These are phyloP conservation scores for Sugiyamaella chiloensis DNA, from an alignment of 805 yeast genomes.

Conservation along the genomic window DNA sequence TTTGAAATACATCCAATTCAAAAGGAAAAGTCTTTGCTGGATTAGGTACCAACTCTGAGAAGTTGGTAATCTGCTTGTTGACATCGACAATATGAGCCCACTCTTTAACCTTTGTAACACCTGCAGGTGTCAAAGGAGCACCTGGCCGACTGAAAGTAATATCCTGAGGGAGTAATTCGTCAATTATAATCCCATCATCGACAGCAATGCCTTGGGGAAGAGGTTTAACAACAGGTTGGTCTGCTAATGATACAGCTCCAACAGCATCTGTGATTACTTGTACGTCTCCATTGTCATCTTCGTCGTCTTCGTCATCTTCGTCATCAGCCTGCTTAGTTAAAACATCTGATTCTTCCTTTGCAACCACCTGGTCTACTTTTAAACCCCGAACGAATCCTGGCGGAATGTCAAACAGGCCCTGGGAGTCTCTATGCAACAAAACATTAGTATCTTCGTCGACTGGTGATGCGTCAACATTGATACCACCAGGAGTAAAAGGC, in stretches of 20 bases:
- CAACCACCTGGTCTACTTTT: constrained; percentile 41
- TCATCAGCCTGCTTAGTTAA: constrained; percentile 16
- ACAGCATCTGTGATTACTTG: constrained; percentile 13
- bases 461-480: constrained; percentile 27
- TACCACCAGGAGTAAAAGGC: constrained; percentile 94
- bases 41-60: constrained; percentile 82
- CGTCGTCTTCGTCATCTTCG: constrained; percentile 19
- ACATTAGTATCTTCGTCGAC: constrained; percentile 28
- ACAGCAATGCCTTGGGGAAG: constrained; percentile 19
- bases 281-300: constrained; percentile 21
- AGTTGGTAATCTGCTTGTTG: constrained; percentile 77
- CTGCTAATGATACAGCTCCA: constrained; percentile 14
- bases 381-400: constrained; percentile 81
- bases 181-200: constrained; percentile 30
- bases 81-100: constrained; percentile 98
- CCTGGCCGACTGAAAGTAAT: constrained; percentile 44
- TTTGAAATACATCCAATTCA: constrained; percentile 90
- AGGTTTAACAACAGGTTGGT: neutral
- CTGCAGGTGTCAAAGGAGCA: constrained; percentile 18
- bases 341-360: constrained; percentile 33
- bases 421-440: constrained; percentile 58
- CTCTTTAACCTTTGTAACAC: constrained; percentile 43
- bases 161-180: constrained; percentile 49
- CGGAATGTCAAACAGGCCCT: constrained; percentile 79
- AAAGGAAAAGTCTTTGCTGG: constrained; percentile 96